Evolutionary conservation across 2,329 filamentous ascomycete genomes (phyloP).

Genomic region (Leptographium radiaticola): DNA sequence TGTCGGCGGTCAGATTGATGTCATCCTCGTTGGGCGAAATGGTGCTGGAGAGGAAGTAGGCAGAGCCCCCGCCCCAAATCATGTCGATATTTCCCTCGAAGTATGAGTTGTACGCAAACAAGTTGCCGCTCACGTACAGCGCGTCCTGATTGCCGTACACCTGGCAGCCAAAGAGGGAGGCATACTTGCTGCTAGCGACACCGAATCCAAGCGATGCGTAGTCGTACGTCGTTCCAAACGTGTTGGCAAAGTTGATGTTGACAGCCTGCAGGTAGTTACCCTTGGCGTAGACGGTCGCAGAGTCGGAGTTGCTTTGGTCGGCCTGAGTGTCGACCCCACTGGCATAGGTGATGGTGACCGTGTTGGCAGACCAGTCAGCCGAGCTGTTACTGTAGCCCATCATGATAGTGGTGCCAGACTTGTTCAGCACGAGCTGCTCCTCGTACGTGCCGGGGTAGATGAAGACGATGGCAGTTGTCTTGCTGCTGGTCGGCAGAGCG

Average conservation of each 20-base stretch:
- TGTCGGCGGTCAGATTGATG: conserved; percentile 3
- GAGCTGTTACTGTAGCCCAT: conserved; percentile 43
- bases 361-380: conserved; percentile 38
- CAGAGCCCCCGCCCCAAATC: conserved; percentile 23
- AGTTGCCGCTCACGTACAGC: conserved; percentile 18
- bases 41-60: conserved; percentile 31
- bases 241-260: conserved; percentile 42
- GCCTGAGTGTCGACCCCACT: conserved; percentile 20
- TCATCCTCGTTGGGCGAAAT: conserved; percentile 18
- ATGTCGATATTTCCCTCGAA: conserved; percentile 18
- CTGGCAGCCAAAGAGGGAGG: conserved; percentile 31
- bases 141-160: conserved; percentile 38
- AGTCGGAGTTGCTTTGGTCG: conserved; percentile 33
- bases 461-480: conserved; percentile 37
- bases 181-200: conserved; percentile 22
- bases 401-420: conserved; percentile 30
- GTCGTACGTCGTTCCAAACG: conserved; percentile 19
- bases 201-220: not conserved
- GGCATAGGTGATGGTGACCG: conserved; percentile 38
- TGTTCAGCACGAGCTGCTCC: conserved; percentile 41
- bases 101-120: conserved; percentile 13
- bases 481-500: conserved; percentile 37
- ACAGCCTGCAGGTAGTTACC: conserved; percentile 43
- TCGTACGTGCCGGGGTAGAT: conserved; percentile 46
- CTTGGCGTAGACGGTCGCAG: conserved; percentile 29